Conservation (phyloP, 306 rosid species). For the Prunus padus region DNA sequence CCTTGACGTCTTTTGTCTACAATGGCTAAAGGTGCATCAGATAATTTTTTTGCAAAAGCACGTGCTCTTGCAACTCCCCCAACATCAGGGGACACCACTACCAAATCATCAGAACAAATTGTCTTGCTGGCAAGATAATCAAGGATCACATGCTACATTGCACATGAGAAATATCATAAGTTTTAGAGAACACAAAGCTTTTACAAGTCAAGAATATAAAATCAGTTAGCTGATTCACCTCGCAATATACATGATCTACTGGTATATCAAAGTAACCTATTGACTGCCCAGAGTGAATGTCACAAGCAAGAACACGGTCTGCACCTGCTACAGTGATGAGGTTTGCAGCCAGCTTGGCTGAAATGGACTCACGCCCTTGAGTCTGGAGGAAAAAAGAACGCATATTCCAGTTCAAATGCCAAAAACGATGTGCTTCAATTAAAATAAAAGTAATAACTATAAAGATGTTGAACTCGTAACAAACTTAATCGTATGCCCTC, state of each 20-base stretch:
- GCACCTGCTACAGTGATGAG: constrained; percentile 97
- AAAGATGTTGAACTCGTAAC: not conserved
- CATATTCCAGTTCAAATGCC: constrained; percentile 9
- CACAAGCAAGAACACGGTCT: constrained; percentile 95
- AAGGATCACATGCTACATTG: constrained; percentile 77
- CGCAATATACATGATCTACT: constrained; percentile 91
- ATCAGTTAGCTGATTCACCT: constrained; percentile 45
- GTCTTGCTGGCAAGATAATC: constrained; percentile 97
- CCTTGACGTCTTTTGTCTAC: constrained; percentile 97
- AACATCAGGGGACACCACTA: constrained; percentile 98
- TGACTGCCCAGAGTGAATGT: constrained; percentile 98
- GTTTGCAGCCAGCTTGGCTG: constrained; percentile 94
- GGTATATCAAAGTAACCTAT: constrained; percentile 99
- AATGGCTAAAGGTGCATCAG: constrained; percentile 97
- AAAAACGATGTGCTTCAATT: not conserved
- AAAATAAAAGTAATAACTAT: not conserved
- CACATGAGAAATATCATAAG: constrained; percentile 31
- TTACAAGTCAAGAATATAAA: constrained; percentile 19
- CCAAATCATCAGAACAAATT: constrained; percentile 73
- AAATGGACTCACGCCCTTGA: constrained; percentile 99
- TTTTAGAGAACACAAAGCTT: constrained; percentile 27
- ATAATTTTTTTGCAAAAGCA: constrained; percentile 90
- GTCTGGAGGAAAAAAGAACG: constrained; percentile 35
- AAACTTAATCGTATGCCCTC: not conserved
- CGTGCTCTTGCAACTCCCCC: constrained; percentile 99